Conservation (phyloP, 768 basidiomycete species). For the Kwoniella dendrophila region DNA sequence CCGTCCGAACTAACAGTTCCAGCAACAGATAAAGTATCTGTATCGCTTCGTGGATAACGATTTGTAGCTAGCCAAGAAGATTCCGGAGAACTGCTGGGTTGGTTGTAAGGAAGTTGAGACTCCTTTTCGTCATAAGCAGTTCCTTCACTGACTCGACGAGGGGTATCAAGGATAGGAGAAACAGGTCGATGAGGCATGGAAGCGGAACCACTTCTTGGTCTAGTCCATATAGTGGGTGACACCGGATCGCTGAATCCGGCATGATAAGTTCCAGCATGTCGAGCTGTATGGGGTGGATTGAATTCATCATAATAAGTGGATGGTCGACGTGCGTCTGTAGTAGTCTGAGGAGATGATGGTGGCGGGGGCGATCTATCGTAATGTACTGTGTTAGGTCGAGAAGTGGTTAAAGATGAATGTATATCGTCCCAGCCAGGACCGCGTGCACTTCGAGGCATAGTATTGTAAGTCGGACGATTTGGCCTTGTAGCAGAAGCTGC, state of each 20-base stretch:
- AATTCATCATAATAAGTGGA: constrained; percentile 36
- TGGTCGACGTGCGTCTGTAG: constrained; percentile 30
- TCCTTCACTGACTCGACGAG: constrained; percentile 32
- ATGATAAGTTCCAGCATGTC: constrained; percentile 12
- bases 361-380: constrained; percentile 42
- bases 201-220: constrained; percentile 32
- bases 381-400: constrained; percentile 32
- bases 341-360: constrained; percentile 35
- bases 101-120: constrained; percentile 29
- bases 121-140: constrained; percentile 26
- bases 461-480: constrained; percentile 10
- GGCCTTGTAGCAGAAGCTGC: not conserved
- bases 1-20: constrained; percentile 44
- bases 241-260: constrained; percentile 1
- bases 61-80: constrained; percentile 22
- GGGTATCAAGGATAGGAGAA: constrained; percentile 13
- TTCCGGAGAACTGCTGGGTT: constrained; percentile 27
- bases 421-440: constrained; percentile 20
- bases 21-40: constrained; percentile 32
- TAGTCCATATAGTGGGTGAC: constrained; percentile 13
- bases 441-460: constrained; percentile 6
- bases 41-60: constrained; percentile 23
- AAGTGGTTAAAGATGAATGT: constrained; percentile 9
- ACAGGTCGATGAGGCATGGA: constrained; percentile 12
- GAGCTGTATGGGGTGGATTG: constrained; percentile 29